Base-by-base conservation (phyloP, 169 alveolate species). In the Pseudocohnilembus persalinus region DNA sequence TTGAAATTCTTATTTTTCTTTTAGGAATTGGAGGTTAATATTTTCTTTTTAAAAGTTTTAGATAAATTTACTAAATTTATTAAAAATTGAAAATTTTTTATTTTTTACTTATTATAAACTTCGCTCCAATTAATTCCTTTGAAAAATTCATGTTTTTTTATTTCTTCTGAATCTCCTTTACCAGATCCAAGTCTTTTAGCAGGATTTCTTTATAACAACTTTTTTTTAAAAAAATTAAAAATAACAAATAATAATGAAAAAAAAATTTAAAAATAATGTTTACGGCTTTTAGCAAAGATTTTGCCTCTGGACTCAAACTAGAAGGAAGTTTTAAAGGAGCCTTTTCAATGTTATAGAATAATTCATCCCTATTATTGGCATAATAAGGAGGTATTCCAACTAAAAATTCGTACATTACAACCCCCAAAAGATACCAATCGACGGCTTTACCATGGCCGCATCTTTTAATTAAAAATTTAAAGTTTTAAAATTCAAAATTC, bases 391-490 rank as follows among this genome's bases (percentile, higher is more conserved):
- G 68, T 11, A 49, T 49, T 49, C 68, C 68, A 4, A 49, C 68
- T 26, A 96, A 77, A 92, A 96, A 84, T 88, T 96, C 98, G 82
- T 94, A 96, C 81, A 96, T 81, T 1, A 92, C 89, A 30, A 94
- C 96, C 26, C 98, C 98, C 6, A 96, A 88, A 27, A 93, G 82
- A 93, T 96, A 96, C 97, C 97, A 96, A 87, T 96, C 98, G 0
- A 96, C 96, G 1, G 97, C 93, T 83, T 94, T 96, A 11, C 97
- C 97, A 88, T 96, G 98, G 1, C 98, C 93, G n/a, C 81, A 86
- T 76, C 87, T 82, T n/a, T n/a, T n/a, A n/a, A n/a, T n/a, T n/a
- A n/a, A n/a, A n/a, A n/a, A n/a, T n/a, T n/a, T n/a, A n/a, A n/a
- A n/a, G n/a, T n/a, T n/a, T n/a, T n/a, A n/a, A n/a, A n/a, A n/a